These are phyloP conservation scores for Rhynchospora tenuis DNA, from an alignment of 176 grass and related monocot species.

Conservation along the genomic window DNA sequence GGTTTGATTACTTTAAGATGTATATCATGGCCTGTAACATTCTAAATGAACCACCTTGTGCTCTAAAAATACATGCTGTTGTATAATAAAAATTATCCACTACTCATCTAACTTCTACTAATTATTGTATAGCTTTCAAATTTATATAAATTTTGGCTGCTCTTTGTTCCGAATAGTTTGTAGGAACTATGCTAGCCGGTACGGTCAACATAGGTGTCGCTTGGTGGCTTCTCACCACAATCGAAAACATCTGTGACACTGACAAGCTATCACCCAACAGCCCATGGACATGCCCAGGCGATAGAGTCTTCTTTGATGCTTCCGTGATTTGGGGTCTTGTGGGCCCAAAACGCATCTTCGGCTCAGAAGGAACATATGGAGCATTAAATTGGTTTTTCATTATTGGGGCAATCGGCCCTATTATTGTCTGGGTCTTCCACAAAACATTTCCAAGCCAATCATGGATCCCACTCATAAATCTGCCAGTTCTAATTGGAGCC, in stretches of 20 bases:
- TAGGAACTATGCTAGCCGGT: slow-evolving; percentile 56
- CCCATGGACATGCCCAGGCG: slow-evolving; percentile 77
- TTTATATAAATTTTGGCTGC: no score
- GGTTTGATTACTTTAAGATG: no score
- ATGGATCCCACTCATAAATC: slow-evolving; percentile 81
- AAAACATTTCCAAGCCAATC: slow-evolving; percentile 44
- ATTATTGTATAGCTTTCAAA: no score
- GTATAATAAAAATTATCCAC: neutral
- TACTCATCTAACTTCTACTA: no score
- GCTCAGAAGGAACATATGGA: slow-evolving; percentile 53
- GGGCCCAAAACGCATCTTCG: slow-evolving; percentile 76
- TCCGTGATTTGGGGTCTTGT: slow-evolving; percentile 93
- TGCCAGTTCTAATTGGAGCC: slow-evolving; percentile 69
- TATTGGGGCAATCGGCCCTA: slow-evolving; percentile 44
- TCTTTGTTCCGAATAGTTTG: slow-evolving; percentile 26
- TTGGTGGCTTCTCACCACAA: slow-evolving; percentile 69
- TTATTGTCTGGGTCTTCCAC: slow-evolving; percentile 57
- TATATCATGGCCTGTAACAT: no score
- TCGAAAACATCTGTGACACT: slow-evolving; percentile 65
- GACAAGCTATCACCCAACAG: slow-evolving; percentile 36
- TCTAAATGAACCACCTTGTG: no score
- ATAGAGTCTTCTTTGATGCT: slow-evolving; percentile 87
- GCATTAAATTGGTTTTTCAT: slow-evolving; percentile 91
- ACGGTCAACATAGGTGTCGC: slow-evolving; percentile 66
- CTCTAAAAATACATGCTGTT: no score